phyloP scores from a whole-genome alignment of 2,329 filamentous ascomycete genomes.

The Aquanectria penicillioides region DNA sequence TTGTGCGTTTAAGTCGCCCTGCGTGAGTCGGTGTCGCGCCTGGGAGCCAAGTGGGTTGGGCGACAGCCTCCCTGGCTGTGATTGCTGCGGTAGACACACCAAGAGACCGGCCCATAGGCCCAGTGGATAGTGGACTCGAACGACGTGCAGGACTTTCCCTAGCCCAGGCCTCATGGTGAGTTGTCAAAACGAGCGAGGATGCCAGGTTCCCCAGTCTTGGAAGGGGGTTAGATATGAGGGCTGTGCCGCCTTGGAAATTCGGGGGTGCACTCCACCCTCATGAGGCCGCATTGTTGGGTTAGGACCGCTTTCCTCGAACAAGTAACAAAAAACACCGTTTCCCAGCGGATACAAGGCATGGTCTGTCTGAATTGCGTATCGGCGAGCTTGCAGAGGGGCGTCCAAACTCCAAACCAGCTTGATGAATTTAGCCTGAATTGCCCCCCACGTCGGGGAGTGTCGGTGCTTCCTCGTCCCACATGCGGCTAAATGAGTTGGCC shows the following conservation, averaged over 20 bases:
- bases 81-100: conserved; percentile 38
- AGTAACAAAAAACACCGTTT: too few relatives aligned
- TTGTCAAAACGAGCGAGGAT: not conserved
- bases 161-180: conserved; percentile 19
- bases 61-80: conserved; percentile 22
- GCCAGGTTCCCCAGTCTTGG: conserved; percentile 25
- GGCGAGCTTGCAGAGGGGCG: not conserved
- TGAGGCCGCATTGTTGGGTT: too few relatives aligned
- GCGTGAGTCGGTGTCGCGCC: conserved; percentile 20
- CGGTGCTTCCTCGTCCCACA: conserved; percentile 34
- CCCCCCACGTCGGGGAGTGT: conserved; percentile 25
- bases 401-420: too few relatives aligned
- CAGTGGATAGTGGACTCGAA: conserved; percentile 16
- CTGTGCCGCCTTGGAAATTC: not conserved
- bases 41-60: conserved; percentile 18
- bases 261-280: too few relatives aligned
- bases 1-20: conserved; percentile 40
- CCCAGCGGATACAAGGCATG: too few relatives aligned
- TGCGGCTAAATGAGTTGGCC: conserved; percentile 33
- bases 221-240: not conserved
- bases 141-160: conserved; percentile 17
- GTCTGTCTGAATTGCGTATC: too few relatives aligned
- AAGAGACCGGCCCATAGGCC: not conserved
- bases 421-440: conserved; percentile 38
- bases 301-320: too few relatives aligned